These are phyloP conservation scores for Sclerospora graminicola DNA, from an alignment of 352 stramenopile genomes.

Conservation along the genomic window DNA sequence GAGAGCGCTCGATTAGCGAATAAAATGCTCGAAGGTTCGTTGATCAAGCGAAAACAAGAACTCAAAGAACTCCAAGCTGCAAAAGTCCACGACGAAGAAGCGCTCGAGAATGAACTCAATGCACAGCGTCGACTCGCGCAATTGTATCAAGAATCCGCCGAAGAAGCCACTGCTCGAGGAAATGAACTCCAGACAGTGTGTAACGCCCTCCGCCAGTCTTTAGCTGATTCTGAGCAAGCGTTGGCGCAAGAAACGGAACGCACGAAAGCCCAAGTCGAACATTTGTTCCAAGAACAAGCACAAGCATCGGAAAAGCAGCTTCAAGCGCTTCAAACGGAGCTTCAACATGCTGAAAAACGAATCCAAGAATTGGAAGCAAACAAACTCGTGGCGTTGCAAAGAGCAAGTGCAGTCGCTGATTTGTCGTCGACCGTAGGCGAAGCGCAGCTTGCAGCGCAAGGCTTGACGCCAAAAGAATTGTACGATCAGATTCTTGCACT, in stretches of 20 bases:
- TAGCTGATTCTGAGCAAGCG: slow-evolving; percentile 52
- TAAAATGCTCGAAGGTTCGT: slow-evolving; percentile 53
- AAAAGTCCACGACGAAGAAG: slow-evolving; percentile 52
- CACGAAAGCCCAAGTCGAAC: slow-evolving; percentile 55
- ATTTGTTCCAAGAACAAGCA: slow-evolving; percentile 64
- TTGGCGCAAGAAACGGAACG: slow-evolving; percentile 51
- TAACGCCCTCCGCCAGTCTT: slow-evolving; percentile 42
- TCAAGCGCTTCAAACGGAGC: slow-evolving; percentile 37
- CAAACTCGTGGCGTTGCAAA: slow-evolving; percentile 45
- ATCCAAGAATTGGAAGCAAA: slow-evolving; percentile 55
- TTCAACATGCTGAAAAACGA: slow-evolving; percentile 40
- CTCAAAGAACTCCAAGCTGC: slow-evolving; percentile 54
- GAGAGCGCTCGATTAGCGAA: slow-evolving; percentile 43
- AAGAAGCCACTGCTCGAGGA: slow-evolving; percentile 41
- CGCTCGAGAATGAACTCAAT: slow-evolving; percentile 53
- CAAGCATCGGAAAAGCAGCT: slow-evolving; percentile 47
- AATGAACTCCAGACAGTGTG: slow-evolving; percentile 43
- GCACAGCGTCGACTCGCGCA: slow-evolving; percentile 56
- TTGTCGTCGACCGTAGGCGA: slow-evolving; percentile 51
- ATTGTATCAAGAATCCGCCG: slow-evolving; percentile 62
- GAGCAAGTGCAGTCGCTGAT: slow-evolving; percentile 37
- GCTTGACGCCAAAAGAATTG: slow-evolving; percentile 81
- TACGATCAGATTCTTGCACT: slow-evolving; percentile 84
- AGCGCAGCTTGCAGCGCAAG: slow-evolving; percentile 51
- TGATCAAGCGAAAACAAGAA: slow-evolving; percentile 59